phyloP scores from a whole-genome alignment of 176 grass and related monocot genomes.

The Areca catechu region DNA sequence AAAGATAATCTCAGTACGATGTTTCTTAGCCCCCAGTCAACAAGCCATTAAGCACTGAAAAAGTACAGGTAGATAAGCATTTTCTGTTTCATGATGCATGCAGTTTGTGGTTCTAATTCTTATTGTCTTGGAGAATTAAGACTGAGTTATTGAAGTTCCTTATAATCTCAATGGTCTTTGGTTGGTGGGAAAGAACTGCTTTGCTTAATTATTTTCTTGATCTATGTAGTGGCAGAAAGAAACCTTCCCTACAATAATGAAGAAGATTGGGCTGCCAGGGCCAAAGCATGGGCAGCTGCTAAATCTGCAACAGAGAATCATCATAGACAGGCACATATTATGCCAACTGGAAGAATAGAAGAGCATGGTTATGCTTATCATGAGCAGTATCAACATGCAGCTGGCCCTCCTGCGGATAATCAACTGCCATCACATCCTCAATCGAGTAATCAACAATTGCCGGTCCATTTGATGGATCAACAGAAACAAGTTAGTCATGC shows the following conservation, averaged over 20 bases:
- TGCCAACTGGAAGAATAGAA: conserved; percentile 42
- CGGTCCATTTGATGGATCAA: conserved; percentile 40
- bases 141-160: too few species aligned
- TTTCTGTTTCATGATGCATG: too few species aligned
- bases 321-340: conserved; percentile 31
- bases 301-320: conserved; percentile 50
- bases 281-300: conserved; percentile 75
- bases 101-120: too few species aligned
- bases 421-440: conserved; percentile 38
- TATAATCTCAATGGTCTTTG: too few species aligned
- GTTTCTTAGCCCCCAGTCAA: too few species aligned
- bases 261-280: conserved; percentile 81
- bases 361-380: conserved; percentile 30
- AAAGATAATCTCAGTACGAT: too few species aligned
- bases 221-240: conserved; percentile 31
- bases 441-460: conserved; percentile 33
- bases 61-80: too few species aligned
- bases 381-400: conserved; percentile 46
- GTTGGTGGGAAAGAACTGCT: too few species aligned
- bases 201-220: background rate
- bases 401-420: conserved; percentile 28
- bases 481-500: conserved; percentile 51
- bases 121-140: too few species aligned
- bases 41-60: too few species aligned
- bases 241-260: conserved; percentile 30